These are phyloP conservation scores for Coemansia guatemalensis DNA, from an alignment of 192 early-diverging fungal genomes.

Conservation along the genomic window DNA sequence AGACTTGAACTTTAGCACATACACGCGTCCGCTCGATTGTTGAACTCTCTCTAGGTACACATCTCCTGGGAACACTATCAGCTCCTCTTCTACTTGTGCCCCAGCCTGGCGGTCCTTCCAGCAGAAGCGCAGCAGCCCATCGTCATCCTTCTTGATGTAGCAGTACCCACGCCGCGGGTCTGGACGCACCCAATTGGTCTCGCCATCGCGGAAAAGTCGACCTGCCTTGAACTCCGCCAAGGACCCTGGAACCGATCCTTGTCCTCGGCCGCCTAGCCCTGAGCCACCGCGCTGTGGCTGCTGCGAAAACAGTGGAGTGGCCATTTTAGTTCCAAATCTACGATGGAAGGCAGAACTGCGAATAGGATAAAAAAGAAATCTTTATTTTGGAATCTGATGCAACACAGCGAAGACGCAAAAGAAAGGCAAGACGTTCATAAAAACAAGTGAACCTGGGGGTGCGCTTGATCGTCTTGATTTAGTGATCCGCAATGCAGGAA, in stretches of 20 bases:
- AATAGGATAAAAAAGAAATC: no score
- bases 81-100: conserved; percentile 51
- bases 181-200: conserved; percentile 65
- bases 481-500: no score
- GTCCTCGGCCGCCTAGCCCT: neutral
- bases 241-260: conserved; percentile 15
- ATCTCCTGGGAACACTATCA: conserved; percentile 78
- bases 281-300: conserved; percentile 9
- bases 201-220: conserved; percentile 63
- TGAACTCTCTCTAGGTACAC: conserved; percentile 61
- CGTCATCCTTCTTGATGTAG: conserved; percentile 55
- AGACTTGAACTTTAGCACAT: conserved; percentile 78
- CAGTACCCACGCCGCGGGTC: conserved; percentile 68
- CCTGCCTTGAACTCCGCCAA: conserved; percentile 72
- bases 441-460: no score
- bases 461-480: no score
- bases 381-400: no score
- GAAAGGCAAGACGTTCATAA: no score
- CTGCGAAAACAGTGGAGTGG: conserved; percentile 33
- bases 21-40: conserved; percentile 68
- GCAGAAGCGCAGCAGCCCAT: conserved; percentile 73
- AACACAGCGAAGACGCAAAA: no score
- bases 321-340: conserved; percentile 10
- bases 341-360: no score
- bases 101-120: conserved; percentile 68